Conservation (phyloP, 2,329 filamentous ascomycete species). For the Scolecobasidium constrictum region DNA sequence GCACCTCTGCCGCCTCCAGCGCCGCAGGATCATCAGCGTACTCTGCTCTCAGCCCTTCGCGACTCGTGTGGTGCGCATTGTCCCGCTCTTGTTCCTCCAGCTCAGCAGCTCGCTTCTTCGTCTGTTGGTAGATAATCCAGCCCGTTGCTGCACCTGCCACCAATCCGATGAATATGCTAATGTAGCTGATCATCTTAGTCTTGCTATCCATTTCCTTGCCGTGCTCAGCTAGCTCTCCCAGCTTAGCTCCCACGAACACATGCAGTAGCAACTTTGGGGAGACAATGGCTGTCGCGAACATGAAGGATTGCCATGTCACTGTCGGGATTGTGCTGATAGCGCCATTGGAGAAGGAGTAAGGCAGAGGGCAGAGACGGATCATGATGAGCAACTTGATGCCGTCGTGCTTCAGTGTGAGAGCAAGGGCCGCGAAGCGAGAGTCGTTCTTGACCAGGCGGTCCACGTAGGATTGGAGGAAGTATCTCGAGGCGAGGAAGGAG, state of each 20-base stretch:
- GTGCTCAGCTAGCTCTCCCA: constrained; percentile 73
- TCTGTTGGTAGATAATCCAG: constrained; percentile 68
- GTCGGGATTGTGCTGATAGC: constrained; percentile 90
- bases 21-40: constrained; percentile 31
- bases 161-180: constrained; percentile 63
- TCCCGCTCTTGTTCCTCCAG: constrained; percentile 31
- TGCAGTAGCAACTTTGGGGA: constrained; percentile 83
- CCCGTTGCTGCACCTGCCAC: constrained; percentile 65
- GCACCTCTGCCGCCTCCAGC: constrained; percentile 24
- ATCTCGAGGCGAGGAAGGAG: constrained; percentile 72
- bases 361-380: constrained; percentile 84
- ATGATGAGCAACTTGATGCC: constrained; percentile 81
- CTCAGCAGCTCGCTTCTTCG: constrained; percentile 36
- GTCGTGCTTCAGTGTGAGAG: constrained; percentile 80
- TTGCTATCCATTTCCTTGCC: constrained; percentile 71
- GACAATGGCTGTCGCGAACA: constrained; percentile 69
- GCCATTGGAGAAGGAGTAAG: constrained; percentile 87
- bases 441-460: constrained; percentile 71
- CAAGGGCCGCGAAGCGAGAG: constrained; percentile 76
- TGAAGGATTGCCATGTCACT: constrained; percentile 65
- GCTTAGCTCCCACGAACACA: constrained; percentile 78
- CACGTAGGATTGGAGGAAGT: constrained; percentile 68
- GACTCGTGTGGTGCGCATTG: constrained; percentile 19
- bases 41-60: constrained; percentile 11
- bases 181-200: constrained; percentile 74